Conservation (phyloP, 140 eudicot genomes). For the Oenanthe javanica region DNA sequence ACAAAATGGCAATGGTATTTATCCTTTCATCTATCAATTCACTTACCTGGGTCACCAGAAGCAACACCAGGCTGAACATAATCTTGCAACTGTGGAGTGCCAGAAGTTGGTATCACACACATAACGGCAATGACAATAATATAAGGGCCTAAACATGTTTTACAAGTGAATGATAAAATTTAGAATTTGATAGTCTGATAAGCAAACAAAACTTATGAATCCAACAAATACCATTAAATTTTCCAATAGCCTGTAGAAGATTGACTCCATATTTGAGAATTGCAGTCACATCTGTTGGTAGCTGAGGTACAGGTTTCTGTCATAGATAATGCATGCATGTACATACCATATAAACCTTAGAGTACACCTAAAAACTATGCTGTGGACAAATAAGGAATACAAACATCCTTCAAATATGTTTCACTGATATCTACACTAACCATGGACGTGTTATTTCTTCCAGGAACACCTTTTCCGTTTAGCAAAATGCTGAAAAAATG, state of each 20-base stretch:
- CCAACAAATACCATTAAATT: slow-evolving; percentile 39
- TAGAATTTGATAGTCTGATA: not conserved
- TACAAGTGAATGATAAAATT: not conserved
- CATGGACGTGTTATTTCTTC: slow-evolving; percentile 26
- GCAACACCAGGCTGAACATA: slow-evolving; percentile 26
- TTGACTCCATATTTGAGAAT: slow-evolving; percentile 49
- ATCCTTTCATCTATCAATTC: not conserved
- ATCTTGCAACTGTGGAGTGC: slow-evolving; percentile 27
- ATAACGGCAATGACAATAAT: slow-evolving; percentile 38
- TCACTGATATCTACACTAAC: slow-evolving; percentile 26
- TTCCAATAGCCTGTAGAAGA: slow-evolving; percentile 47
- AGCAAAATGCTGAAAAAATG: slow-evolving; percentile 34
- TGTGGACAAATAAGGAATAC: not conserved
- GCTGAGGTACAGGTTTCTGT: slow-evolving; percentile 42
- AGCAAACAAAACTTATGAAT: slow-evolving; percentile 8
- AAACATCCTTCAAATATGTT: not conserved
- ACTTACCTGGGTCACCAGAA: slow-evolving; percentile 32
- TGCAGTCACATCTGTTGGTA: slow-evolving; percentile 41
- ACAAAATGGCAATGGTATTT: not conserved
- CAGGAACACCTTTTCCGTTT: slow-evolving; percentile 29
- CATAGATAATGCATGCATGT: slow-evolving; percentile 6
- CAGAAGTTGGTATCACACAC: slow-evolving; percentile 21
- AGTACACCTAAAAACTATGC: not conserved
- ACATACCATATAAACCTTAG: not conserved
- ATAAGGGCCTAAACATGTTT: slow-evolving; percentile 32